phyloP scores from a whole-genome alignment of 2,329 filamentous ascomycete genomes.

The Elsinoe perseae region DNA sequence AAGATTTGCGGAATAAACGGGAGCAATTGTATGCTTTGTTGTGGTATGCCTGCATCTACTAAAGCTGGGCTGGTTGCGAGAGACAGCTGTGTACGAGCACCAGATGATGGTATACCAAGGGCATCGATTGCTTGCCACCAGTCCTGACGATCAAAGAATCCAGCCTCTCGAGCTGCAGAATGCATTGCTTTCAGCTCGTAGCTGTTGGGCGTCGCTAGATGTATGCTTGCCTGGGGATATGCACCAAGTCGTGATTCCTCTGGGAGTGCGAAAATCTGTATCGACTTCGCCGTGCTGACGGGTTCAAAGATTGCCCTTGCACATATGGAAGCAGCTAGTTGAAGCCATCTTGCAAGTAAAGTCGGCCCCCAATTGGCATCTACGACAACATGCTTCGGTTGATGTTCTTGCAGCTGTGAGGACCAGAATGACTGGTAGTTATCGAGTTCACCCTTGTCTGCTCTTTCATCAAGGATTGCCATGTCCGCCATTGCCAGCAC shows the following conservation, averaged over 20 bases:
- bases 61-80: constrained; percentile 58
- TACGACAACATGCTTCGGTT: constrained; percentile 70
- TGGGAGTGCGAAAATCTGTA: constrained; percentile 53
- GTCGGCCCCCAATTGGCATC: constrained; percentile 76
- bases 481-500: constrained; percentile 95
- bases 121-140: constrained; percentile 80
- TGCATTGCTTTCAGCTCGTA: constrained; percentile 78
- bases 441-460: constrained; percentile 33
- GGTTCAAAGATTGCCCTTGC: constrained; percentile 74
- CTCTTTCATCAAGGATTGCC: constrained; percentile 57
- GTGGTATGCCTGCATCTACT: constrained; percentile 72
- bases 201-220: constrained; percentile 74
- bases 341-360: constrained; percentile 61
- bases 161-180: constrained; percentile 55
- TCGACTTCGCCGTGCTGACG: constrained; percentile 73
- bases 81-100: constrained; percentile 64
- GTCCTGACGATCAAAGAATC: constrained; percentile 58
- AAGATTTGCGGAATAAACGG: constrained; percentile 81
- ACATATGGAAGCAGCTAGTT: constrained; percentile 48
- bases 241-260: constrained; percentile 27
- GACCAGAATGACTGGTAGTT: constrained; percentile 46
- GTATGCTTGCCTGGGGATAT: constrained; percentile 57
- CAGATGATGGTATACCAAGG: constrained; percentile 62
- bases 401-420: constrained; percentile 47
- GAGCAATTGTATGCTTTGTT: constrained; percentile 74